Conservation (phyloP, 1,284 basidiomycete species). For the Fomitopsis schrenkii region DNA sequence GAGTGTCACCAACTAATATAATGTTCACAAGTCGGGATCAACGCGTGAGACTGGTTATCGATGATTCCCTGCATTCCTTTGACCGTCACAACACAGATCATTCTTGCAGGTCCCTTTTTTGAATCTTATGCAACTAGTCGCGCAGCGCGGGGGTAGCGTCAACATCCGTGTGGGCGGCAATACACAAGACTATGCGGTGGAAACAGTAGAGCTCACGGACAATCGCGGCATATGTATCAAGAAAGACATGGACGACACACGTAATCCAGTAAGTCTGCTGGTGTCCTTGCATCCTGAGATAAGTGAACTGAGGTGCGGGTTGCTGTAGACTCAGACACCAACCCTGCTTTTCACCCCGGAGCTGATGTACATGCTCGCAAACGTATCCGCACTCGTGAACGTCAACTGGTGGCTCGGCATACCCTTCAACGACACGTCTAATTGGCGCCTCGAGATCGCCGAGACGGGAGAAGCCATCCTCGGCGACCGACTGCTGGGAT, state of each 20-base stretch:
- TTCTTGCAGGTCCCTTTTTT: conserved; percentile 5
- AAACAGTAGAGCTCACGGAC: conserved; percentile 30
- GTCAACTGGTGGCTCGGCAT: conserved; percentile 44
- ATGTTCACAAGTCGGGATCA: conserved; percentile 48
- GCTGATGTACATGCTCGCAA: conserved; percentile 37
- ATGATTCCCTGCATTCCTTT: conserved; percentile 25
- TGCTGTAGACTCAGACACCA: conserved; percentile 35
- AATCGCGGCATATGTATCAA: conserved; percentile 11
- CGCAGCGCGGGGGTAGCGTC: conserved; percentile 54
- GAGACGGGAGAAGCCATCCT: conserved; percentile 39
- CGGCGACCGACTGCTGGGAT: conserved; percentile 39
- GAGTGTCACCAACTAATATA: not conserved
- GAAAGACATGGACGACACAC: conserved; percentile 14
- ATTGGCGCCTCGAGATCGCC: conserved; percentile 42
- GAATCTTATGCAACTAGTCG: conserved; percentile 69
- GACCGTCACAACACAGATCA: conserved; percentile 30
- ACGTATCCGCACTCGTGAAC: conserved; percentile 34
- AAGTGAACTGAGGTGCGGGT: conserved; percentile 28
- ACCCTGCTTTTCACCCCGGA: conserved; percentile 37
- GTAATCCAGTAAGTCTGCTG: conserved; percentile 15
- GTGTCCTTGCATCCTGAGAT: conserved; percentile 37
- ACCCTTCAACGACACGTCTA: conserved; percentile 45
- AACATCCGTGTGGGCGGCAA: conserved; percentile 73
- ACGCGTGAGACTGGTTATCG: conserved; percentile 65
- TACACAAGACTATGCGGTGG: conserved; percentile 60